Base-by-base conservation (phyloP, 1,139 yeast genomes). In the Taphrina flavorubra region DNA sequence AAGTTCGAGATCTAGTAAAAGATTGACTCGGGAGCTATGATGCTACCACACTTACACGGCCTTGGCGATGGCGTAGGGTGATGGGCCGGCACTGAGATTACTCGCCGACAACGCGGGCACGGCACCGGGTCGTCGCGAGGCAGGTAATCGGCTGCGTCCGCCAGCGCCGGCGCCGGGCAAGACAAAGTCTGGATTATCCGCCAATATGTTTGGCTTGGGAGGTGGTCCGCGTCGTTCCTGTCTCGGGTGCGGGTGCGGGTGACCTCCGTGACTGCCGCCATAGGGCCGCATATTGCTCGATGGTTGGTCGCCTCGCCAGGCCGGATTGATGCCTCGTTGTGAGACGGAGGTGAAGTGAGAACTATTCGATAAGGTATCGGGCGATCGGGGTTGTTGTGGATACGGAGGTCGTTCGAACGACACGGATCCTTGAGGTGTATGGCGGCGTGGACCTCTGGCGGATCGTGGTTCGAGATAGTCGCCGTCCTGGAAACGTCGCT, bases 281-380 rank as follows among this genome's bases (percentile, higher is more conserved):
- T 34, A 20, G 8, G 51, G 20, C 6, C 39, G 34, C 39, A 36
- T 44, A n/a, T 18, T 42, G 56, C 37, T 25, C 51, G 31, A 47
- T 18, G 39, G 62, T n/a, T 31, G 14, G 25, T 57, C 56, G 16
- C 57, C 58, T 37, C 53, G 57, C 58, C 63, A 65, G 1, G 51
- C 39, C 8, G 68, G 68, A 16, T 65, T 65, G 44, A 65, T 36
- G 13, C 57, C 63, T 13, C 68, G 63, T 36, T 65, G 68, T 7
- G 68, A 65, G 51, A 65, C 63, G 8, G 68, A 65, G 31, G 68
- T 65, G 36, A 65, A 65, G 47, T 65, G 68, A 37, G 62, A 65
- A 55, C 68, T 49, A 36, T 36, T 44, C 25, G 67, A 63, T 8
- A 57, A 37, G 37, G 61, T 63, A 20, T 63, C 61, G 4, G 67